Conservation (phyloP, 345 rosid species). For the Populus ilicifolia region DNA sequence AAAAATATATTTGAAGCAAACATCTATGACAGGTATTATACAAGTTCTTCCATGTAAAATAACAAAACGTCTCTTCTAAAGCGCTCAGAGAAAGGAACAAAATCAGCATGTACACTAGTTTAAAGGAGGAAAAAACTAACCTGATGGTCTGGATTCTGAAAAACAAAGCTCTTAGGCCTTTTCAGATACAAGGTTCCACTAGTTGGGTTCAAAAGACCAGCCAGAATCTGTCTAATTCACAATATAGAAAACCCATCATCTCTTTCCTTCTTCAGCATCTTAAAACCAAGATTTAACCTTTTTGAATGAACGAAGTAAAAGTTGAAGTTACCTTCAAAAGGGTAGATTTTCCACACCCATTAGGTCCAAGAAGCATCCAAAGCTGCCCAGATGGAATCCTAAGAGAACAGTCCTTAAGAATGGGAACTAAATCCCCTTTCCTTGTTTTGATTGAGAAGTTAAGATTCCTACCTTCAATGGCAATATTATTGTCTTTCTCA, state of each 20-base stretch:
- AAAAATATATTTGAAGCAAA: too few species aligned
- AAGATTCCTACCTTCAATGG: slow-evolving; percentile 61
- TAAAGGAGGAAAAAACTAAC: slow-evolving; percentile 27
- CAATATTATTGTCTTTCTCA: slow-evolving; percentile 17
- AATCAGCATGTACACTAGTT: too few species aligned
- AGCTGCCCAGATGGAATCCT: slow-evolving; percentile 68
- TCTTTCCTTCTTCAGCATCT: neutral
- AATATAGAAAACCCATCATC: neutral
- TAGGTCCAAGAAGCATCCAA: slow-evolving; percentile 98
- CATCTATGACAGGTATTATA: too few species aligned
- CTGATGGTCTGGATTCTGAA: slow-evolving; percentile 97
- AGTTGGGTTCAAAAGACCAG: slow-evolving; percentile 77
- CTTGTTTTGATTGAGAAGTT: slow-evolving; percentile 55
- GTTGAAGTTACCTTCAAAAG: slow-evolving; percentile 66
- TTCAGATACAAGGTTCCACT: slow-evolving; percentile 51
- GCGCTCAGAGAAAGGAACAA: too few species aligned
- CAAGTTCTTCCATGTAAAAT: too few species aligned
- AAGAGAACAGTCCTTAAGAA: slow-evolving; percentile 75
- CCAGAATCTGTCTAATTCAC: slow-evolving; percentile 59
- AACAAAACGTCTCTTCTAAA: too few species aligned
- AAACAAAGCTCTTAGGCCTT: slow-evolving; percentile 76
- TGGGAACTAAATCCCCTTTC: slow-evolving; percentile 51
- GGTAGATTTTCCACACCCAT: slow-evolving; percentile 96
- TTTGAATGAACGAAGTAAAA: neutral
- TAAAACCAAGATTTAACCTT: neutral